These are phyloP conservation scores for Candida germanica DNA, from an alignment of 805 yeast genomes.

Conservation along the genomic window DNA sequence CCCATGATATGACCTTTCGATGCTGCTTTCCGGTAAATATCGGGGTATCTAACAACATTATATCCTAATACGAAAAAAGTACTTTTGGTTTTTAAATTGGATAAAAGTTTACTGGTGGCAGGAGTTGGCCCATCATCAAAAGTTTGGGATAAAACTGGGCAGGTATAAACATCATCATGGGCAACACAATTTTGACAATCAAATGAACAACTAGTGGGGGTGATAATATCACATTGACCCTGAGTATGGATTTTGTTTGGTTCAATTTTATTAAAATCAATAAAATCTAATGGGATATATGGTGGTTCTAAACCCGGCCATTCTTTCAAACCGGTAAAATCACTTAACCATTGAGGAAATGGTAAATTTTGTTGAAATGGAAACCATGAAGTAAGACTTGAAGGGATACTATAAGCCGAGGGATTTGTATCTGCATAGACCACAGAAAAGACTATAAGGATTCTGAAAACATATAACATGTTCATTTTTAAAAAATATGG, in stretches of 20 bases:
- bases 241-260: conserved; percentile 42
- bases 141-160: conserved; percentile 75
- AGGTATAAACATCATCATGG: conserved; percentile 72
- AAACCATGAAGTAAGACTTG: neutral
- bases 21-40: conserved; percentile 56
- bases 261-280: conserved; percentile 56
- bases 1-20: conserved; percentile 75
- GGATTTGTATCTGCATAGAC: too few relatives aligned
- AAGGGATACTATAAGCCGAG: too few relatives aligned
- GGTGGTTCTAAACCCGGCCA: conserved; percentile 95
- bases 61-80: conserved; percentile 87
- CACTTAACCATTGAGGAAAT: conserved; percentile 77
- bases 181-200: conserved; percentile 81
- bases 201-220: conserved; percentile 61
- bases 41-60: conserved; percentile 75
- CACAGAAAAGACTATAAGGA: too few relatives aligned
- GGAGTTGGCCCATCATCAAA: conserved; percentile 95
- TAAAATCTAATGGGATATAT: conserved; percentile 74
- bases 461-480: too few relatives aligned
- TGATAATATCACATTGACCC: conserved; percentile 55
- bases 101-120: conserved; percentile 59
- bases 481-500: too few relatives aligned
- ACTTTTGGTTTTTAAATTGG: conserved; percentile 48
- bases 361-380: conserved; percentile 28
- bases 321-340: conserved; percentile 63